Percentiles rank a stretch among this genome's conserved stretches.
Conservation (phyloP, 2,329 filamentous ascomycete species). For the Nigrospora sphaerica region DNA sequence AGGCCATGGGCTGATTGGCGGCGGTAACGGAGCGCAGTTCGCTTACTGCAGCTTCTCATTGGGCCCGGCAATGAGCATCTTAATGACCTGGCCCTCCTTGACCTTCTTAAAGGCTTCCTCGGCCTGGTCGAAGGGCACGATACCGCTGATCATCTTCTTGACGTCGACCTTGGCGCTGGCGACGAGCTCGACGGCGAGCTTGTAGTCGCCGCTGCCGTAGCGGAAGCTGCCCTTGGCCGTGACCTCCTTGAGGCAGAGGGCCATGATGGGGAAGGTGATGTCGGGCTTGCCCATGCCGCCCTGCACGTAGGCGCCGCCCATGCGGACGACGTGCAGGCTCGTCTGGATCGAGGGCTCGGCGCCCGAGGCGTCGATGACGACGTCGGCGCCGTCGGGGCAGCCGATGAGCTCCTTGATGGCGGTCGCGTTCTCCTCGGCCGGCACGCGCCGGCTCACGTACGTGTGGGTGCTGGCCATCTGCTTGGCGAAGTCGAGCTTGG, state of each 20-base stretch:
- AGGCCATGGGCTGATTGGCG: no score
- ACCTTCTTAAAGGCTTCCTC: slow-evolving; percentile 84
- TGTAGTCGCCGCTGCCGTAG: slow-evolving; percentile 83
- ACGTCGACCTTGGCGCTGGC: slow-evolving; percentile 66
- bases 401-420: slow-evolving; percentile 57
- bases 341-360: slow-evolving; percentile 74
- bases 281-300: slow-evolving; percentile 85
- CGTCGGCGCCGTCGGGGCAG: slow-evolving; percentile 63
- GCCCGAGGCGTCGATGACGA: slow-evolving; percentile 73
- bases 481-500: slow-evolving; percentile 72
- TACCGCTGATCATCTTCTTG: slow-evolving; percentile 72
- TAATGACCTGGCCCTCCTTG: slow-evolving; percentile 72
- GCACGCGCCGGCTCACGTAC: slow-evolving; percentile 55
- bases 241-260: slow-evolving; percentile 82
- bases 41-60: slow-evolving; percentile 42
- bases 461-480: slow-evolving; percentile 66
- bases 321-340: slow-evolving; percentile 61
- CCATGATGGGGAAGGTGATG: slow-evolving; percentile 88
- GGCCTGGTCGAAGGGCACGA: slow-evolving; percentile 73
- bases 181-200: slow-evolving; percentile 73
- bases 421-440: slow-evolving; percentile 67
- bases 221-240: slow-evolving; percentile 83
- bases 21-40: no score
- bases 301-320: slow-evolving; percentile 74
- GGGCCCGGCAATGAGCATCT: slow-evolving; percentile 60